phyloP scores from a whole-genome alignment of 108 stramenopile genomes.

The Schizochytrium sp. region DNA sequence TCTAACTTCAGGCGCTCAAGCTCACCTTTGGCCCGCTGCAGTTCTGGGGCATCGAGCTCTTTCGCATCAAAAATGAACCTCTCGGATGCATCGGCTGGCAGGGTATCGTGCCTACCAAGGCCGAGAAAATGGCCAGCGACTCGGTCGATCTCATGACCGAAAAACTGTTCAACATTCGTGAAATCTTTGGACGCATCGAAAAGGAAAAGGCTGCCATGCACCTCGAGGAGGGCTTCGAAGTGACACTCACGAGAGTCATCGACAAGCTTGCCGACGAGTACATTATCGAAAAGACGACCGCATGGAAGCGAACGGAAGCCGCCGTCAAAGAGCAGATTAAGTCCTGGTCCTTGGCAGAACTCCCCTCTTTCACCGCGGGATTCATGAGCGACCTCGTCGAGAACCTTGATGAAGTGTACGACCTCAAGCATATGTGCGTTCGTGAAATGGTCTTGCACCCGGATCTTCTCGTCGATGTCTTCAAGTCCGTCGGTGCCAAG shows the following conservation, averaged over 20 bases:
- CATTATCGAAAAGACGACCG: background rate
- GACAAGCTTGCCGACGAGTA: slow-evolving; percentile 29
- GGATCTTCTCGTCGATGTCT: slow-evolving; percentile 73
- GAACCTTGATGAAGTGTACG: slow-evolving; percentile 65
- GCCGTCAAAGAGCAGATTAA: background rate
- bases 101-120: slow-evolving; percentile 84
- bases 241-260: slow-evolving; percentile 53
- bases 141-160: slow-evolving; percentile 79
- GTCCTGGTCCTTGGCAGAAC: background rate
- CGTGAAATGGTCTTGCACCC: slow-evolving; percentile 69
- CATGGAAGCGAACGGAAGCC: background rate
- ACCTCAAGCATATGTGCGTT: slow-evolving; percentile 81
- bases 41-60: slow-evolving; percentile 37
- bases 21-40: slow-evolving; percentile 32
- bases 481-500: slow-evolving; percentile 80
- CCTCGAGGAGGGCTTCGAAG: slow-evolving; percentile 41
- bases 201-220: slow-evolving; percentile 66
- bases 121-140: slow-evolving; percentile 76
- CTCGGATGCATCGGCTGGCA: slow-evolving; percentile 54
- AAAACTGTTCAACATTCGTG: slow-evolving; percentile 67
- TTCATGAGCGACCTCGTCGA: slow-evolving; percentile 15
- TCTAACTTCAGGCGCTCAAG: slow-evolving; percentile 17
- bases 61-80: slow-evolving; percentile 31
- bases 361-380: background rate
- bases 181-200: slow-evolving; percentile 72